phyloP scores from a whole-genome alignment of 169 alveolate genomes.

The Besnoitia besnoiti region DNA sequence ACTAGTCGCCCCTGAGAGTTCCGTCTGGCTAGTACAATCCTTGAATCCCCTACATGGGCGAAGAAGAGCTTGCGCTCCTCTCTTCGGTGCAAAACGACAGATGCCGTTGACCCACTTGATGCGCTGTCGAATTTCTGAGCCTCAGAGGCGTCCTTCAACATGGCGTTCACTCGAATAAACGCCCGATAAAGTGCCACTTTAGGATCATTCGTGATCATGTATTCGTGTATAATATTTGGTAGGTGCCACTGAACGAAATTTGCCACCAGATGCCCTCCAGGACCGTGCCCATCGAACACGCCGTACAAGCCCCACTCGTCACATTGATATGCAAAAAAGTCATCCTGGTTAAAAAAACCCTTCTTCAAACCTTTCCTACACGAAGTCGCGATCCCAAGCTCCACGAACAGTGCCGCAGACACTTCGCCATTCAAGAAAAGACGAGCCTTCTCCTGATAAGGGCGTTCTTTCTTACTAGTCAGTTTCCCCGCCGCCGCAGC shows the following conservation, averaged over 20 bases:
- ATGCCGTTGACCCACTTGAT: conserved; percentile 59
- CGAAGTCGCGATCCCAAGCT: conserved; percentile 79
- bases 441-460: conserved; percentile 34
- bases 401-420: conserved; percentile 39
- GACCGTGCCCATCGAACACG: conserved; percentile 89
- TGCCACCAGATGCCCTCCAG: conserved; percentile 37
- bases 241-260: conserved; percentile 78
- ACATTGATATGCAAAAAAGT: conserved; percentile 64
- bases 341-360: conserved; percentile 84
- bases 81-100: conserved; percentile 56
- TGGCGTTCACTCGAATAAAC: neutral
- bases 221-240: conserved; percentile 70
- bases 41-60: conserved; percentile 90
- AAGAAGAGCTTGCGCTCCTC: conserved; percentile 60
- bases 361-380: conserved; percentile 86
- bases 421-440: conserved; percentile 9
- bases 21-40: conserved; percentile 80
- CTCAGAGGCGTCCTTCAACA: conserved; percentile 32
- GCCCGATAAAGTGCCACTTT: neutral
- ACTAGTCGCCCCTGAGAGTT: conserved; percentile 26
- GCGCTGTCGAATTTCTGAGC: conserved; percentile 48
- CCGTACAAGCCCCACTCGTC: conserved; percentile 71
- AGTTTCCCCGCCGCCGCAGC: conserved; percentile 48
- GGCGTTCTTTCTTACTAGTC: conserved; percentile 37
- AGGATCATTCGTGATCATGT: neutral